Conservation (phyloP, 768 basidiomycete genomes). For the Boletus insuetus region DNA sequence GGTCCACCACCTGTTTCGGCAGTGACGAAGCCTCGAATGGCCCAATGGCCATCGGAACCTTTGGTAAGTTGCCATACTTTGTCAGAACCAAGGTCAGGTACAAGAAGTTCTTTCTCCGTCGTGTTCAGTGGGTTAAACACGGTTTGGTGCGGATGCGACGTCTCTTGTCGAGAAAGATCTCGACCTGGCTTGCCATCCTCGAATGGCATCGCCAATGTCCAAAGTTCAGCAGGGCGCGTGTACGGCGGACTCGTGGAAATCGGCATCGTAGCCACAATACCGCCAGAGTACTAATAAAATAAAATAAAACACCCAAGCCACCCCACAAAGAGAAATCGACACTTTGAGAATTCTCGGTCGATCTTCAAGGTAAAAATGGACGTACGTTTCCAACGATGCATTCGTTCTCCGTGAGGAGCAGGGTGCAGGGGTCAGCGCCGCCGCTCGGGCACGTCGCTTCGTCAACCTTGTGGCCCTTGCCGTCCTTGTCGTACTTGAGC, state of each 20-base stretch:
- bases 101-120: constrained; percentile 54
- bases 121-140: constrained; percentile 40
- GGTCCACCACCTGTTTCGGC: constrained; percentile 64
- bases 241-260: constrained; percentile 49
- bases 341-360: background rate
- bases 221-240: constrained; percentile 34
- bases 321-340: background rate
- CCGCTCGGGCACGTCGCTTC: constrained; percentile 45
- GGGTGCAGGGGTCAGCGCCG: constrained; percentile 62
- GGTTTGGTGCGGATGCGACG: constrained; percentile 78
- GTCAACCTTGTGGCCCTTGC: constrained; percentile 42
- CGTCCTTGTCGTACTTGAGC: constrained; percentile 54
- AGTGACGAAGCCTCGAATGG: constrained; percentile 44
- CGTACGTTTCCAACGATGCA: constrained; percentile 73
- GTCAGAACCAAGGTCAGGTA: constrained; percentile 78
- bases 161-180: constrained; percentile 61
- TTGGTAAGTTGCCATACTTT: constrained; percentile 56
- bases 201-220: constrained; percentile 40
- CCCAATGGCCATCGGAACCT: constrained; percentile 44
- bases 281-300: constrained; percentile 69
- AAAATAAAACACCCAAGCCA: background rate
- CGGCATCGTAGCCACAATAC: constrained; percentile 55
- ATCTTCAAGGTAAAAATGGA: constrained; percentile 11
- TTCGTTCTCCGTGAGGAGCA: constrained; percentile 55
- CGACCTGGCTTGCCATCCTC: constrained; percentile 52